Evolutionary conservation across 2,329 filamentous ascomycete genomes (phyloP).

Genomic region (Parasarocladium wereldwijsianum): DNA sequence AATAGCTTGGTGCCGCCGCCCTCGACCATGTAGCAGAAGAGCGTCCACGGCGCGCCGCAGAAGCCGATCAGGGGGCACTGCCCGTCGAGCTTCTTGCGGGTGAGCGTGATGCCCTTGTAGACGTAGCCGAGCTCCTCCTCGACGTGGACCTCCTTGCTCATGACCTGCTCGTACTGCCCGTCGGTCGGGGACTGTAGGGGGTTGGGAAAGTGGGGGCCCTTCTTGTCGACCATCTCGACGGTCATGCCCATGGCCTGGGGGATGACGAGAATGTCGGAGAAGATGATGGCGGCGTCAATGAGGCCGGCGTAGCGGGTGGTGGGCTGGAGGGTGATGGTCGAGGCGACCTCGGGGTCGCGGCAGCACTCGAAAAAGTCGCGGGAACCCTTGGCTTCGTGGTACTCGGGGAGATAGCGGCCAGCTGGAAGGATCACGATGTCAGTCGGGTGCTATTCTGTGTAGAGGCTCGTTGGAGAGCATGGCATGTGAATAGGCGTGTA

Average conservation of each 20-base stretch:
- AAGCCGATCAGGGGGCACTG: conserved; percentile 91
- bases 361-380: conserved; percentile 98
- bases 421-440: conserved; percentile 48
- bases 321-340: conserved; percentile 84
- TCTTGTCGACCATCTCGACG: conserved; percentile 98
- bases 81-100: conserved; percentile 72
- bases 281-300: conserved; percentile 94
- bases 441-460: too few species aligned
- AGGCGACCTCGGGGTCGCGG: conserved; percentile 81
- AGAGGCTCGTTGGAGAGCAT: too few species aligned
- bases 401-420: conserved; percentile 93
- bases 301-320: conserved; percentile 83
- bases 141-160: conserved; percentile 70
- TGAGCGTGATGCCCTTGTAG: conserved; percentile 87
- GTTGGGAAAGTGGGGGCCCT: conserved; percentile 85
- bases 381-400: conserved; percentile 82
- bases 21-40: conserved; percentile 98
- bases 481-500: too few species aligned
- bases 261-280: conserved; percentile 95
- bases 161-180: conserved; percentile 64
- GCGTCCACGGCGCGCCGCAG: conserved; percentile 91
- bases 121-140: conserved; percentile 80
- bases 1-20: conserved; percentile 94
- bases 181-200: conserved; percentile 70
- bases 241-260: conserved; percentile 96